Percentiles rank a stretch among this genome's conserved stretches.
phyloP scores from a whole-genome alignment of 202 grass and related monocot species.

The Sporobolus alterniflorus region DNA sequence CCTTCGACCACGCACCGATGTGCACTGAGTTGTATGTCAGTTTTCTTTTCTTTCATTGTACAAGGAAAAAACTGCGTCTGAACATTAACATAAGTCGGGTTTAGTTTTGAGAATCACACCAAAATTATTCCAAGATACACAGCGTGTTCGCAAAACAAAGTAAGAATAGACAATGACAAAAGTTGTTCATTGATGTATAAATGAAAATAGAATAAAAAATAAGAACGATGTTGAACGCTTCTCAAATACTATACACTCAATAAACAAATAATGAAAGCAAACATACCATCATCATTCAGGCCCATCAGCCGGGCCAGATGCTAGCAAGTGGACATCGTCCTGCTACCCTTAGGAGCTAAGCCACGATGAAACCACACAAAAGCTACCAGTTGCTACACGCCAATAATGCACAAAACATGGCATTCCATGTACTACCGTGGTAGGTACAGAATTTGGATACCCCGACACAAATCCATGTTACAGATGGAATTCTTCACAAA shows the following conservation, averaged over 20 bases:
- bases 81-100: not conserved
- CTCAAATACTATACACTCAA: slow-evolving; percentile 16
- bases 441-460: slow-evolving; percentile 18
- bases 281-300: not conserved
- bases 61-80: not conserved
- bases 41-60: not conserved
- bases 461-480: not conserved
- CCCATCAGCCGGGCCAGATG: not conserved
- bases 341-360: not conserved
- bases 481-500: slow-evolving; percentile 7
- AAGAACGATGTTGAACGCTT: not conserved
- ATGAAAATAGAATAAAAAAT: not conserved
- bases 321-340: not conserved
- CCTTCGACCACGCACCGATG: too few relatives aligned
- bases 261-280: slow-evolving; percentile 20
- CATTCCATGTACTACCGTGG: slow-evolving; percentile 1
- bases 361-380: slow-evolving; percentile 14
- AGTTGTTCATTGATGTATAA: not conserved
- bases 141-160: not conserved
- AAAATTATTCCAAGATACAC: not conserved
- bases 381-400: not conserved
- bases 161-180: not conserved
- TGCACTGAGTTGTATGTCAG: not conserved
- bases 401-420: slow-evolving; percentile 4
- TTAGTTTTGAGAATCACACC: not conserved